These are phyloP conservation scores for Starmerella etchellsii DNA, from an alignment of 805 yeast genomes.

Conservation along the genomic window DNA sequence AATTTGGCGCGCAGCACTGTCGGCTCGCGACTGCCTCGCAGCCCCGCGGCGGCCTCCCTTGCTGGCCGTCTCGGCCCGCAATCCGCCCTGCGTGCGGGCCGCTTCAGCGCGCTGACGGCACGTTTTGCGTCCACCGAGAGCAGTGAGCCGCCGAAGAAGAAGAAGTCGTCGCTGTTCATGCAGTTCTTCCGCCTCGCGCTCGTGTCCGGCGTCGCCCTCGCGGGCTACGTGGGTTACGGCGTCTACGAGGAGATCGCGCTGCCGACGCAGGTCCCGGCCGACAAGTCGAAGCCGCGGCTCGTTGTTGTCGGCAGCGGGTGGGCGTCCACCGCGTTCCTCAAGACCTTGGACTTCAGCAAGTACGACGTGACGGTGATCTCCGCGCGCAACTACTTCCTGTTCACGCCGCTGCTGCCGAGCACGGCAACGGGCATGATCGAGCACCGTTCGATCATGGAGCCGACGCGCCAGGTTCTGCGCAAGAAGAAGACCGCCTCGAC, in stretches of 20 bases:
- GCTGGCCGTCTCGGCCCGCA: no score
- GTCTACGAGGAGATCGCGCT: slow-evolving; percentile 30
- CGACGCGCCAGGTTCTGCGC: slow-evolving; percentile 77
- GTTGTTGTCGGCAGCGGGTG: slow-evolving; percentile 74
- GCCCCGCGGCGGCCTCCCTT: no score
- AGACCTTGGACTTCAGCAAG: slow-evolving; percentile 69
- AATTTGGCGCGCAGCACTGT: no score
- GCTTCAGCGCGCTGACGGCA: no score
- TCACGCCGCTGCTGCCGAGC: slow-evolving; percentile 91
- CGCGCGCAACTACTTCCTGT: slow-evolving; percentile 88
- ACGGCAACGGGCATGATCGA: slow-evolving; percentile 91
- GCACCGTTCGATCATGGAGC: slow-evolving; percentile 81
- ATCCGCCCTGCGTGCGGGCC: no score
- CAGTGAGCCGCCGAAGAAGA: background rate
- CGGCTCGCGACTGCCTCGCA: no score
- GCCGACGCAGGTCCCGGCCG: slow-evolving; percentile 32
- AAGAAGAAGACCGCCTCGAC: slow-evolving; percentile 58
- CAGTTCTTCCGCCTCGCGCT: slow-evolving; percentile 15
- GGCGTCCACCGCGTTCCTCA: slow-evolving; percentile 81
- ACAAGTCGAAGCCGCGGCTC: slow-evolving; percentile 54
- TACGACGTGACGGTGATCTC: slow-evolving; percentile 84
- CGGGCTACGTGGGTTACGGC: slow-evolving; percentile 49
- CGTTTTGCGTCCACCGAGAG: no score
- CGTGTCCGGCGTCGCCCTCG: slow-evolving; percentile 28
- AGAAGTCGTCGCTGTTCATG: slow-evolving; percentile 6